These are phyloP conservation scores for Populus deltoides DNA, from an alignment of 345 rosid species.

Conservation along the genomic window DNA sequence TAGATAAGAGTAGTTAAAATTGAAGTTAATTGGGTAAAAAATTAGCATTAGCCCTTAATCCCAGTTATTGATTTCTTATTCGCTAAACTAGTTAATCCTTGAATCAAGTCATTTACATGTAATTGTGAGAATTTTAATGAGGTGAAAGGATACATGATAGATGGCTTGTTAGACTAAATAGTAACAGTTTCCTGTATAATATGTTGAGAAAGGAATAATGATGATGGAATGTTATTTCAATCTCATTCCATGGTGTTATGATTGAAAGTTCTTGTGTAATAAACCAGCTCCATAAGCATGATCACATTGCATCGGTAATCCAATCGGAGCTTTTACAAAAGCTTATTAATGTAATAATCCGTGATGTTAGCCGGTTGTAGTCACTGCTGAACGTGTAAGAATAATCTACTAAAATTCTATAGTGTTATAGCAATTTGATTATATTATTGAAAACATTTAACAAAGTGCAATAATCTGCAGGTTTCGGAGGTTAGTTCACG, in stretches of 20 bases:
- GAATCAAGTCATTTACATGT: background rate
- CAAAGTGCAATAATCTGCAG: slow-evolving; percentile 23
- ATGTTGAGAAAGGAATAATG: background rate
- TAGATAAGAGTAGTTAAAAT: background rate
- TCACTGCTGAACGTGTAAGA: background rate
- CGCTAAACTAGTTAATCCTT: background rate
- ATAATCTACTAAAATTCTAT: background rate
- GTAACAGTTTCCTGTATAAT: background rate
- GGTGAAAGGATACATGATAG: background rate
- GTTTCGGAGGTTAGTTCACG: slow-evolving; percentile 69
- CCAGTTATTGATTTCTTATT: background rate
- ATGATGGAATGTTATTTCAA: background rate
- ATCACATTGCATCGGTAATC: background rate
- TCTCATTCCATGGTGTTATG: background rate
- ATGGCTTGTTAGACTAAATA: background rate
- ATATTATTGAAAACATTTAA: background rate
- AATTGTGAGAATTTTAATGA: background rate
- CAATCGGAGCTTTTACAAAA: background rate
- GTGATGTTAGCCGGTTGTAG: background rate
- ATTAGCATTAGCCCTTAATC: background rate
- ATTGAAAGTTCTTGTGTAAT: background rate
- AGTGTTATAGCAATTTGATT: background rate
- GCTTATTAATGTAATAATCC: background rate
- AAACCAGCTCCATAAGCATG: background rate
- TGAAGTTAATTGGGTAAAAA: background rate